Percentiles rank a stretch among this genome's conserved stretches.
phyloP scores from a whole-genome alignment of 192 early-diverging fungal species.

The Coemansia sp. region DNA sequence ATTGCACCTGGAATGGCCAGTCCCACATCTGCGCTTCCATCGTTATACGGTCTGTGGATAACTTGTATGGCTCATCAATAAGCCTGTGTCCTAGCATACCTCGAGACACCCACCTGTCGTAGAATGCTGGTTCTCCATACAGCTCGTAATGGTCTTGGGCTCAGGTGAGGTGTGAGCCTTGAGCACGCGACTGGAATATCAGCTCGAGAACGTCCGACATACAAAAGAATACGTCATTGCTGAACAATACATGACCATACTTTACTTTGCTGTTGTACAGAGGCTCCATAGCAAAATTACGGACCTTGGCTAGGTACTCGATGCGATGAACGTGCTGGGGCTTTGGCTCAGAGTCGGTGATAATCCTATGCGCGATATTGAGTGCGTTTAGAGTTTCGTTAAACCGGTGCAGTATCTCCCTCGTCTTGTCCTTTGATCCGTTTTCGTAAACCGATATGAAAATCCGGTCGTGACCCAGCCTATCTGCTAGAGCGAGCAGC shows the following conservation, averaged over 20 bases:
- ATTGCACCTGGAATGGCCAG: conserved; percentile 14
- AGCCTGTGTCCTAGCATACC: conserved; percentile 46
- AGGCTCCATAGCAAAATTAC: conserved; percentile 53
- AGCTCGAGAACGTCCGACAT: conserved; percentile 55
- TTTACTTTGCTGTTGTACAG: conserved; percentile 9
- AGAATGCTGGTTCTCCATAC: conserved; percentile 35
- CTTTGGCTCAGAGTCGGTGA: background rate
- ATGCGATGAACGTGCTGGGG: conserved; percentile 16
- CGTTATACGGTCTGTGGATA: conserved; percentile 29
- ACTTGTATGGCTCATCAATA: conserved; percentile 23
- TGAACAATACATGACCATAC: conserved; percentile 42
- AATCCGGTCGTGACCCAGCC: conserved; percentile 32
- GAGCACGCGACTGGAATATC: conserved; percentile 42
- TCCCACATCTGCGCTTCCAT: conserved; percentile 11
- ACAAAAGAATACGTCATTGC: conserved; percentile 56
- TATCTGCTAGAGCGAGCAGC: conserved; percentile 28
- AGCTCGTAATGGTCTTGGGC: conserved; percentile 46
- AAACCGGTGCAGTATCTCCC: conserved; percentile 30
- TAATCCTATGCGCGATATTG: conserved; percentile 41
- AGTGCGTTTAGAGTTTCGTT: conserved; percentile 10
- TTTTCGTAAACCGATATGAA: conserved; percentile 58
- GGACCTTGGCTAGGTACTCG: conserved; percentile 48
- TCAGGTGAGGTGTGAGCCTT: conserved; percentile 53
- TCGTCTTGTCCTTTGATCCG: conserved; percentile 48
- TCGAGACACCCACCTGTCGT: conserved; percentile 58